These are phyloP conservation scores for Yarrowia porcina DNA, from an alignment of 805 yeast species.

Conservation along the genomic window DNA sequence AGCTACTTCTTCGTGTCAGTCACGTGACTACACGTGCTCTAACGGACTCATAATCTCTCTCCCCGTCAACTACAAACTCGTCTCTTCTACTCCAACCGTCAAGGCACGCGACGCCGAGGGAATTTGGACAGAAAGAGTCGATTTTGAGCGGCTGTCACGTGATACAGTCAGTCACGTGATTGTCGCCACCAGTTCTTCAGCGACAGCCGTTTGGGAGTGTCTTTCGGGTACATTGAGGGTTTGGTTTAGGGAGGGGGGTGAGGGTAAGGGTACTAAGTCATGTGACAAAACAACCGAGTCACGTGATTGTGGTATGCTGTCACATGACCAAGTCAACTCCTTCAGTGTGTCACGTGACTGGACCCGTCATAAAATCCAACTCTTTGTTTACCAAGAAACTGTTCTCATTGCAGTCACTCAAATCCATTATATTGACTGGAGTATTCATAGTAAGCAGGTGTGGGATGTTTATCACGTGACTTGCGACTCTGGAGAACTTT, in stretches of 20 bases:
- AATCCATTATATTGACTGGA: not conserved
- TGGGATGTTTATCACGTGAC: not conserved
- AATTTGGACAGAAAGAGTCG: not conserved
- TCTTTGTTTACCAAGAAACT: not conserved
- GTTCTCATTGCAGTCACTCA: conserved; percentile 1
- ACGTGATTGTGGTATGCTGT: too few species aligned
- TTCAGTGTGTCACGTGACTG: not conserved
- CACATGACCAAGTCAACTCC: not conserved
- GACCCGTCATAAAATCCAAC: not conserved
- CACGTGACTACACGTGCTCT: not conserved
- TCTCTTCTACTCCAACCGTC: not conserved
- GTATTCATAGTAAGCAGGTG: not conserved
- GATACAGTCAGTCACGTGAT: not conserved
- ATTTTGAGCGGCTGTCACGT: not conserved
- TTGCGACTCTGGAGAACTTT: not conserved
- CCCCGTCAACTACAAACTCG: not conserved
- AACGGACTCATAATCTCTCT: not conserved
- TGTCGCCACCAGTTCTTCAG: not conserved
- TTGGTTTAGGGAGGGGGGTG: not conserved
- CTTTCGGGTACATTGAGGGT: not conserved
- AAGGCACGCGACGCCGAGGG: conserved; percentile 1
- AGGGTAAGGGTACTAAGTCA: too few species aligned
- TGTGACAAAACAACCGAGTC: too few species aligned
- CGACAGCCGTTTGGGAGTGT: not conserved
- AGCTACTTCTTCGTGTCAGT: too few species aligned